These are phyloP conservation scores for Discostella stelligeroides DNA, from an alignment of 108 stramenopile genomes.

Conservation along the genomic window DNA sequence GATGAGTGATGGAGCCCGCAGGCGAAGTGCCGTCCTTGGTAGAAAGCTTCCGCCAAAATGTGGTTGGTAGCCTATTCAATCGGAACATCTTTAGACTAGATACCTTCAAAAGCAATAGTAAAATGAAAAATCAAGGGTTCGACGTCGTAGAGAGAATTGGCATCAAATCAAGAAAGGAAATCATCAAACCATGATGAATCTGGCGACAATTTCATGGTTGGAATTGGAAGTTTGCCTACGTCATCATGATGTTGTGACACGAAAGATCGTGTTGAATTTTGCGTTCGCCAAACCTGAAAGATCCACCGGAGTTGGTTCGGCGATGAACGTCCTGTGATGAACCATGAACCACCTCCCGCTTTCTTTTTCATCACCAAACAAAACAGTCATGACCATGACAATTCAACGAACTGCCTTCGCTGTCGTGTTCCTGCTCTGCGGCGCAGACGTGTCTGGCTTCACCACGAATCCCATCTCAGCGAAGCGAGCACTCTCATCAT, in stretches of 20 bases:
- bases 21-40: not conserved
- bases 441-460: slow-evolving; percentile 30
- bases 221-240: not conserved
- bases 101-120: no score
- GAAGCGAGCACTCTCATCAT: slow-evolving; percentile 1
- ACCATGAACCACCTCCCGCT: no score
- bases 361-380: not conserved
- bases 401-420: slow-evolving; percentile 30
- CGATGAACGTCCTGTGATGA: no score
- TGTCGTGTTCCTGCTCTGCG: slow-evolving; percentile 14
- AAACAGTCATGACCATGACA: slow-evolving; percentile 10
- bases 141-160: no score
- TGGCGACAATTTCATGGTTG: no score
- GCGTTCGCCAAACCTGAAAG: no score
- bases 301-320: no score
- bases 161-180: no score
- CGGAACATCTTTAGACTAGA: slow-evolving; percentile 1
- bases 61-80: slow-evolving; percentile 4
- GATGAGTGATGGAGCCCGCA: not conserved
- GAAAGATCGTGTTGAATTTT: not conserved
- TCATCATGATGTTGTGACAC: not conserved
- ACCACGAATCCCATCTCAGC: slow-evolving; percentile 12
- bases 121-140: no score
- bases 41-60: slow-evolving; percentile 2
- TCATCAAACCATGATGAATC: no score